Percentiles rank a stretch among this genome's conserved stretches.
phyloP scores from a whole-genome alignment of 2,329 filamentous ascomycete genomes.

The Chlorencoelia australis region DNA sequence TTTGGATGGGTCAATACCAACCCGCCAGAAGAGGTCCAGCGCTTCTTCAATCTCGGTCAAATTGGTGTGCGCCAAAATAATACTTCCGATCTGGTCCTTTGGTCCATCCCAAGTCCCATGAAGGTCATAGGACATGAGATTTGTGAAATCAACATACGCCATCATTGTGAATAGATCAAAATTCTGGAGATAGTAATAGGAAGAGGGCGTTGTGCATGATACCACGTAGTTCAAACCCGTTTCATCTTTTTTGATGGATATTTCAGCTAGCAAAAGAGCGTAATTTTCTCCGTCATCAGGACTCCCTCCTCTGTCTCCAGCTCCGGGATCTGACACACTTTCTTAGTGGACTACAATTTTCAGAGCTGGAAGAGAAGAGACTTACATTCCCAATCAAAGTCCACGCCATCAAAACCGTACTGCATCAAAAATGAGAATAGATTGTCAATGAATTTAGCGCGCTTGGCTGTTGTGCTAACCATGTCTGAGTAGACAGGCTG shows the following conservation, averaged over 20 bases:
- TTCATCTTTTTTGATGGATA: neutral
- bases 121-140: slow-evolving; percentile 26
- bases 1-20: slow-evolving; percentile 31
- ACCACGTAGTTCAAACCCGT: slow-evolving; percentile 29
- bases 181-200: slow-evolving; percentile 26
- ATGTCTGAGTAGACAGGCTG: neutral
- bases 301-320: slow-evolving; percentile 30
- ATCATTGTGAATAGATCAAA: slow-evolving; percentile 21
- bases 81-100: slow-evolving; percentile 24
- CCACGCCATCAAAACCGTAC: slow-evolving; percentile 1
- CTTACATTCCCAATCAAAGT: slow-evolving; percentile 5
- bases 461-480: slow-evolving; percentile 15
- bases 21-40: slow-evolving; percentile 37
- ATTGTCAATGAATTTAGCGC: slow-evolving; percentile 7
- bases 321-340: too few relatives aligned
- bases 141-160: slow-evolving; percentile 22
- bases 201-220: slow-evolving; percentile 27
- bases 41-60: slow-evolving; percentile 35
- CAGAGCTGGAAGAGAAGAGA: too few relatives aligned
- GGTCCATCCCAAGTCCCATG: slow-evolving; percentile 23
- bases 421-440: neutral
- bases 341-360: too few relatives aligned
- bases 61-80: slow-evolving; percentile 33
- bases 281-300: slow-evolving; percentile 29
- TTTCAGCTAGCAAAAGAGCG: slow-evolving; percentile 14